A percentile compares a stretch with the other conserved stretches of the same genome.
phyloP scores from a whole-genome alignment of 345 rosid species.

The Melaleuca alternifolia region DNA sequence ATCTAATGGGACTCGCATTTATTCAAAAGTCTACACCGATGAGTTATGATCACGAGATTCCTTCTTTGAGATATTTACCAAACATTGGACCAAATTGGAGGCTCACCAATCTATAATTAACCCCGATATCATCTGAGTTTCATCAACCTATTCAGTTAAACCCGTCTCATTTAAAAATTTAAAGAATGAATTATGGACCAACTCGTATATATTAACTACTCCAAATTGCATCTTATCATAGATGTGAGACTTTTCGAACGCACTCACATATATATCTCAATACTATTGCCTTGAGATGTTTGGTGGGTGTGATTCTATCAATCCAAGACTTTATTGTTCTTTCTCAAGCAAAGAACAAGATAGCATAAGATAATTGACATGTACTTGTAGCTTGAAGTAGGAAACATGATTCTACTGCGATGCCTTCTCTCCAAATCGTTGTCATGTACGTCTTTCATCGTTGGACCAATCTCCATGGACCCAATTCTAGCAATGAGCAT shows the following conservation, averaged over 20 bases:
- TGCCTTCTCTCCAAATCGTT: neutral
- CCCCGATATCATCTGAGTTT: fast-evolving
- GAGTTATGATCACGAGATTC: neutral
- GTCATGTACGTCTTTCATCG: neutral
- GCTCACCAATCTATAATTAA: neutral
- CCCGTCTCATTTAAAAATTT: neutral
- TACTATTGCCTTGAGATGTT: neutral
- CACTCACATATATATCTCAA: fast-evolving
- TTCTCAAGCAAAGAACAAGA: neutral
- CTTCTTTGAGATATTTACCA: neutral
- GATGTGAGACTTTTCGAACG: neutral
- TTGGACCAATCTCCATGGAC: neutral
- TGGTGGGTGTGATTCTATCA: neutral
- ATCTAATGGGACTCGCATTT: too few relatives aligned
- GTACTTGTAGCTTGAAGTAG: neutral
- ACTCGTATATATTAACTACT: neutral
- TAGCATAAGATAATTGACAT: neutral
- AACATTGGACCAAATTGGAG: neutral
- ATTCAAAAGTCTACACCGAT: too few relatives aligned
- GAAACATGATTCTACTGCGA: neutral
- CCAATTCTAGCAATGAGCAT: neutral
- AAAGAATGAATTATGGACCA: neutral
- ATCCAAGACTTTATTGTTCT: neutral
- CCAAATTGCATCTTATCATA: too few relatives aligned
- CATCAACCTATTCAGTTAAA: neutral